These are phyloP conservation scores for Allantophomopsis cytisporea DNA, from an alignment of 2,329 filamentous ascomycete genomes.

Conservation along the genomic window DNA sequence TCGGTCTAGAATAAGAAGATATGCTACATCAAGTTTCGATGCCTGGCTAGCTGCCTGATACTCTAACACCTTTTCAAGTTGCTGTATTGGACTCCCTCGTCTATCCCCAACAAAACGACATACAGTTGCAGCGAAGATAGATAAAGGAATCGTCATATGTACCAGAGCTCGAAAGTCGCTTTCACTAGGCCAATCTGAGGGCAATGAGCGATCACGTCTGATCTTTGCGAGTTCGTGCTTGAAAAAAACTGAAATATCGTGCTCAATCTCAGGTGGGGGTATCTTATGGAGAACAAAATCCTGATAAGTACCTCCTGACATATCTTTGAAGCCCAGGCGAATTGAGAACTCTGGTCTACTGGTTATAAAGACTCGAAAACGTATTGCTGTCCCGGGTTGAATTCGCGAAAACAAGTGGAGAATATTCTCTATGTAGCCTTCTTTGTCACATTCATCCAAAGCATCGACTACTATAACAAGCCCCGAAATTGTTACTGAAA, in stretches of 20 bases:
- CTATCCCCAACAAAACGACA: constrained; percentile 15
- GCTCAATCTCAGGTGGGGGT: constrained; percentile 13
- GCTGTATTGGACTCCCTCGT: constrained; percentile 9
- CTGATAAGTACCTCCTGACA: constrained; percentile 11
- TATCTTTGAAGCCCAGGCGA: constrained; percentile 19
- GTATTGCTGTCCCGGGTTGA: constrained; percentile 4
- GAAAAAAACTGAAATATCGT: constrained; percentile 23
- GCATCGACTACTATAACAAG: constrained; percentile 19
- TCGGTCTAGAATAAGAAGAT: constrained; percentile 10
- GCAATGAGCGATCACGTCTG: neutral
- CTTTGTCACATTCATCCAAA: constrained; percentile 20
- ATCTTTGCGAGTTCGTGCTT: constrained; percentile 17
- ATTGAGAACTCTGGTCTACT: constrained; percentile 26
- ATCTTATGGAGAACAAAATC: constrained; percentile 24
- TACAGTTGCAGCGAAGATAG: constrained; percentile 21
- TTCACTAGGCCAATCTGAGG: constrained; percentile 16
- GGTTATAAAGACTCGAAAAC: constrained; percentile 24
- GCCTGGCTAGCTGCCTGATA: constrained; percentile 5
- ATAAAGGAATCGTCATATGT: constrained; percentile 19
- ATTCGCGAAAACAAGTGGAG: constrained; percentile 15
- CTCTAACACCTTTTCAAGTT: constrained; percentile 12
- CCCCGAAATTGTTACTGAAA: neutral
- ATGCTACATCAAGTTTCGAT: constrained; percentile 11
- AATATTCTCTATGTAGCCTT: constrained; percentile 17
- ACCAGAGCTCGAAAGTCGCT: constrained; percentile 11